phyloP scores from a whole-genome alignment of 305 asterid species.

The Lippia alba region DNA sequence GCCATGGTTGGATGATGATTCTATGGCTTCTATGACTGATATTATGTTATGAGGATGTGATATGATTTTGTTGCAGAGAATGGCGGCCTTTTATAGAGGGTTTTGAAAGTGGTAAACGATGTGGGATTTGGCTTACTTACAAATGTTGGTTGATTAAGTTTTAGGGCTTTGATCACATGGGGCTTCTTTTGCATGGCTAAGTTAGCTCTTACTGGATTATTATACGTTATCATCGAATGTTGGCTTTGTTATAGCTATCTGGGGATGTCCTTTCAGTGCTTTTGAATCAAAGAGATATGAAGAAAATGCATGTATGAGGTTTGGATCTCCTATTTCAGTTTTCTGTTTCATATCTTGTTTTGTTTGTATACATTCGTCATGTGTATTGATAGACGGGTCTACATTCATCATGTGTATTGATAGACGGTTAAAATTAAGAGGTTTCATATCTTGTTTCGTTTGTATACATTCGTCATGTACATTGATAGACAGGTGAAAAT shows the following conservation, averaged over 20 bases:
- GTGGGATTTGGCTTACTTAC: conserved; percentile 7
- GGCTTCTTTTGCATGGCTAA: neutral
- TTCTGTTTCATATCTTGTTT: too few species aligned
- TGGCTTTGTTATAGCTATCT: too few species aligned
- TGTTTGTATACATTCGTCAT: too few species aligned
- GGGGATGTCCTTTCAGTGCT: conserved; percentile 32
- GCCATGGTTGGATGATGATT: conserved; percentile 36
- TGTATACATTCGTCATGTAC: too few species aligned
- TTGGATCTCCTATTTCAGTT: neutral
- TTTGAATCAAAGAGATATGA: conserved; percentile 13
- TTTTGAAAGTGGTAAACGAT: neutral
- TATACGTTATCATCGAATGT: neutral
- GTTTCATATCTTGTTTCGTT: too few species aligned
- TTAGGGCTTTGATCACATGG: conserved; percentile 1
- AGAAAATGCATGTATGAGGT: neutral
- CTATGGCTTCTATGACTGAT: neutral
- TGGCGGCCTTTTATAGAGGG: conserved; percentile 41
- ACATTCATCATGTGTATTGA: too few species aligned
- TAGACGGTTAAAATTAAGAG: too few species aligned
- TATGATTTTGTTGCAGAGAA: neutral
- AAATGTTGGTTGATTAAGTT: neutral
- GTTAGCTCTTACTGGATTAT: neutral
- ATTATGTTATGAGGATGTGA: neutral
- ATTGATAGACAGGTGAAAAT: too few species aligned
- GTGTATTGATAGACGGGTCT: too few species aligned